Evolutionary conservation across 495 filamentous ascomycete genomes (phyloP).

Genomic region (Aspergillus sclerotiicarbonarius): DNA sequence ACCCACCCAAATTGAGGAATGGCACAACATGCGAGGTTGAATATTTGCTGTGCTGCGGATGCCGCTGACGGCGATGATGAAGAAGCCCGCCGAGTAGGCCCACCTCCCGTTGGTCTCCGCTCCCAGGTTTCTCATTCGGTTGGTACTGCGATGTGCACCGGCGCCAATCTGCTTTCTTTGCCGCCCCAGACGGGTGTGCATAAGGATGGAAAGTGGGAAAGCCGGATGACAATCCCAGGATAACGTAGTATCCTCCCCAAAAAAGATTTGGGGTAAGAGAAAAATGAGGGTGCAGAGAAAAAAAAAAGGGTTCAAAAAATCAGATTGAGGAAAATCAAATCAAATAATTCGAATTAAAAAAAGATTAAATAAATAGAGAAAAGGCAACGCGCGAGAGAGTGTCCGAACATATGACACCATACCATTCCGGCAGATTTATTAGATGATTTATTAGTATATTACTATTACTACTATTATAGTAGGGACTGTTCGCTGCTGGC

Average conservation of each 20-base stretch:
- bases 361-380: not conserved
- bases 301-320: slow-evolving; percentile 4
- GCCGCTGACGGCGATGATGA: slow-evolving; percentile 6
- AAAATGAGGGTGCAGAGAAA: not conserved
- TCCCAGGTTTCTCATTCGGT: slow-evolving; percentile 7
- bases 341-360: slow-evolving; percentile 2
- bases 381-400: not conserved
- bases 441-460: slow-evolving; percentile 14
- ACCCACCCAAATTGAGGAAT: slow-evolving; percentile 15
- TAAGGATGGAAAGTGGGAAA: slow-evolving; percentile 1
- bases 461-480: slow-evolving; percentile 13
- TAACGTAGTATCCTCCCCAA: not conserved
- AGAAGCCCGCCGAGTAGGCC: slow-evolving; percentile 8
- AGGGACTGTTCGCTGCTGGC: slow-evolving; percentile 4
- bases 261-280: not conserved
- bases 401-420: slow-evolving; percentile 17
- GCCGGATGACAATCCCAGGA: not conserved
- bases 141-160: slow-evolving; percentile 20
- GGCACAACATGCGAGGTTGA: slow-evolving; percentile 17
- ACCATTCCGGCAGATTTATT: slow-evolving; percentile 14
- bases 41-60: slow-evolving; percentile 2
- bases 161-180: slow-evolving; percentile 17
- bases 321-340: slow-evolving; percentile 1
- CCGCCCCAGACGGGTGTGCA: slow-evolving; percentile 10
- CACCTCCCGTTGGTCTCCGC: slow-evolving; percentile 19